Conservation (phyloP, 208 protist species). For the Naegleria fowleri region DNA sequence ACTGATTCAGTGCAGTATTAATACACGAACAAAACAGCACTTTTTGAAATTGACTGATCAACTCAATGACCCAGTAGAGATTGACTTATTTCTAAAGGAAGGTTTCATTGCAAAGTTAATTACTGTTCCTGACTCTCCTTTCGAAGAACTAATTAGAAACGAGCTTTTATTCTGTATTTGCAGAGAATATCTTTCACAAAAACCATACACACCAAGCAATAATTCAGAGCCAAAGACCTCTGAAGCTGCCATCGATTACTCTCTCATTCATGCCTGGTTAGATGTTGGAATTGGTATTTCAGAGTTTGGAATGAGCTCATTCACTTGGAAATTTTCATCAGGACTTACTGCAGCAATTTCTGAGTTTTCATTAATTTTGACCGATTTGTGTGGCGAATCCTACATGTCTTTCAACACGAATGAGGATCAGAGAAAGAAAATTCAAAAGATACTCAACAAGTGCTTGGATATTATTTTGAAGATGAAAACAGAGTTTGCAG, state of each 20-base stretch:
- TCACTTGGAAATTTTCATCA: not conserved
- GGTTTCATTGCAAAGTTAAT: not conserved
- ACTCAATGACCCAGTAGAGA: not conserved
- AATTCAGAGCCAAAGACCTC: not conserved
- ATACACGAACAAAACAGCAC: not conserved
- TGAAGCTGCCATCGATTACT: not conserved
- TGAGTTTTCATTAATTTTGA: slow-evolving; percentile 10
- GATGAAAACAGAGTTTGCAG: slow-evolving; percentile 22
- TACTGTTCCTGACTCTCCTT: not conserved
- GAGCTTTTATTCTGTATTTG: not conserved
- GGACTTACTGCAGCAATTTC: not conserved
- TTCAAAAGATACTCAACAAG: slow-evolving; percentile 9
- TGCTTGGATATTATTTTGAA: not conserved
- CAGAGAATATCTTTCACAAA: not conserved
- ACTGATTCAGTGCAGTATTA: not conserved
- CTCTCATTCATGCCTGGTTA: not conserved
- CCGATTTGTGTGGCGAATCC: not conserved
- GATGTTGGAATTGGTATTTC: slow-evolving; percentile 17
- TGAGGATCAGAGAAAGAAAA: not conserved
- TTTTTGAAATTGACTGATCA: not conserved
- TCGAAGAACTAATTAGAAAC: not conserved
- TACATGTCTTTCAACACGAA: not conserved
- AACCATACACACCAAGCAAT: not conserved
- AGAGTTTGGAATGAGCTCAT: not conserved
- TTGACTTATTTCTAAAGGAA: not conserved